Evolutionary conservation across 106 monocot genomes (phyloP).

Genomic region (Triglochin maritima): DNA sequence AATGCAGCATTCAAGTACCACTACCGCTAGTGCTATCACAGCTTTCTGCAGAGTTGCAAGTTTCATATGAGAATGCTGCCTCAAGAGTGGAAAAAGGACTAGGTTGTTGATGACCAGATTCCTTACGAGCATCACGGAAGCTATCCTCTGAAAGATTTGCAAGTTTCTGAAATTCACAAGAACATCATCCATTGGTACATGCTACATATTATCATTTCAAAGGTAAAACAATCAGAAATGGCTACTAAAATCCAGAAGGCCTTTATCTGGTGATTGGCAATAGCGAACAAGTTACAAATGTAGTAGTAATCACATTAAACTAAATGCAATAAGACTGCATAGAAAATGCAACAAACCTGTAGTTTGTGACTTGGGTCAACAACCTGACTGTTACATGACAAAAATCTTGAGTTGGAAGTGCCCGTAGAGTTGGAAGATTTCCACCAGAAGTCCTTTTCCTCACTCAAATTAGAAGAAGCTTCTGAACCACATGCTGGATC

Average conservation of each 20-base stretch:
- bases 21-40: conserved; percentile 34
- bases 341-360: background rate
- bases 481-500: conserved; percentile 9
- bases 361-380: background rate
- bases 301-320: too few relatives aligned
- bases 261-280: too few relatives aligned
- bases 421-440: background rate
- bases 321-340: background rate
- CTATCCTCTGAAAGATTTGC: background rate
- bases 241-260: too few relatives aligned
- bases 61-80: conserved; percentile 44
- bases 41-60: conserved; percentile 45
- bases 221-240: too few relatives aligned
- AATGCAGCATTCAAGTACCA: conserved; percentile 7
- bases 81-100: conserved; percentile 68
- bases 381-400: background rate
- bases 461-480: background rate
- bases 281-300: too few relatives aligned
- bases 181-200: too few relatives aligned
- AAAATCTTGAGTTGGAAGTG: background rate
- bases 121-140: background rate
- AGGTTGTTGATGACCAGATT: conserved; percentile 16
- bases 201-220: too few relatives aligned
- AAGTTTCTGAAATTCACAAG: background rate
- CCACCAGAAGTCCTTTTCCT: conserved; percentile 1